Base-by-base conservation (phyloP, 2,329 filamentous ascomycete species). In the Geosmithia flava region DNA sequence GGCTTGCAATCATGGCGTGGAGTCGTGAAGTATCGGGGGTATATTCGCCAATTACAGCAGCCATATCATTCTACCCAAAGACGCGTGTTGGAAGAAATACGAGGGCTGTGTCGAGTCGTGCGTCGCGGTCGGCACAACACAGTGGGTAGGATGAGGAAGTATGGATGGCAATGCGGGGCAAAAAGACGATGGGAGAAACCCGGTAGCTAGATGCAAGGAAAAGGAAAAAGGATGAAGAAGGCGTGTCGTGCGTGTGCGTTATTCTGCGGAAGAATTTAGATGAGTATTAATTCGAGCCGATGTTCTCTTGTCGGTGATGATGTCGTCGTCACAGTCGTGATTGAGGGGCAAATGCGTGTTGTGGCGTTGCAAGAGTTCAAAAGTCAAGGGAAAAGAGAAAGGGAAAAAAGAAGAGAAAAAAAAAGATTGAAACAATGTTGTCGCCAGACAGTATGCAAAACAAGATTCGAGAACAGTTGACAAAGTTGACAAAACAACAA, bases 1-100 rank as follows among this genome's bases (percentile, higher is more conserved):
- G 64, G 49, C 68, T 65, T 50, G 69, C 66, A 70, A 87, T 84
- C 74, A 81, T 85, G 69, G 74, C 80, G 71, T 80, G 78, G 67
- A 84, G 83, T 68, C 80, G 77, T 58, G 78, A 74, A 57, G 81
- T 74, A 68, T 87, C 81, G 65, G 85, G 77, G 68, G 81, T 80
- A 70, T 81, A 81, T 71, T 91, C 87, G 64, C 76, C 76, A 57
- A 81, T 75, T 66, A 81, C 64, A 66, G 78, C 72, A 60, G 78
- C 79, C 79, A 83, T 82, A 68, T 65, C 73, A 70, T 93, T 82
- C 20, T 44, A 44, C 20, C n/a, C 20, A 20, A 10, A 13, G n/a
- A 20, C 19, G 42, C 42, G 20, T 37, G 3, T 13, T 11, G 33
- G 15, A 37, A 19, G n/a, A 42, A 19, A 23, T 13, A n/a, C 39